phyloP scores from a whole-genome alignment of 2,329 filamentous ascomycete genomes.

The Ascosphaera apis region DNA sequence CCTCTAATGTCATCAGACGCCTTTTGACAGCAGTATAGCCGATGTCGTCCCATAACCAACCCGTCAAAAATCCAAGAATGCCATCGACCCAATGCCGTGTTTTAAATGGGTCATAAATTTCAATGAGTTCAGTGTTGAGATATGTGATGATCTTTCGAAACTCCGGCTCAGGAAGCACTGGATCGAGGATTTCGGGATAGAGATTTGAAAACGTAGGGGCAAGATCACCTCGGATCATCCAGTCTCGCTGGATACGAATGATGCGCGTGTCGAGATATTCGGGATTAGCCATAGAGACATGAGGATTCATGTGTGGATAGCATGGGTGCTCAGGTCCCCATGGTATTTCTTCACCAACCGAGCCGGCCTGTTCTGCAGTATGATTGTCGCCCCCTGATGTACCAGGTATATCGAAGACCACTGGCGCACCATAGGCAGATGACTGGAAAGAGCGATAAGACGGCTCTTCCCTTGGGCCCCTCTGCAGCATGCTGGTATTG shows the following conservation, averaged over 20 bases:
- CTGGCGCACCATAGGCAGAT: background rate
- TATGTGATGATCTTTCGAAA: constrained; percentile 64
- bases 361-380: constrained; percentile 5
- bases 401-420: background rate
- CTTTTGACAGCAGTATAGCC: constrained; percentile 56
- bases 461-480: too few species aligned
- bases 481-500: too few species aligned
- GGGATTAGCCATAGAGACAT: constrained; percentile 55
- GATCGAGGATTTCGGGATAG: constrained; percentile 88
- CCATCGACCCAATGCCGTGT: constrained; percentile 59
- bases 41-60: constrained; percentile 87
- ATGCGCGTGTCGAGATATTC: constrained; percentile 63
- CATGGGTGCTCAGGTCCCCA: constrained; percentile 93
- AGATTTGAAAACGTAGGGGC: constrained; percentile 86
- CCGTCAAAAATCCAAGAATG: constrained; percentile 56
- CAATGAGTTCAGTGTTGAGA: constrained; percentile 53
- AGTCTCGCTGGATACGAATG: constrained; percentile 78
- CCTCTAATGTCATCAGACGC: constrained; percentile 46
- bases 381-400: background rate
- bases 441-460: background rate
- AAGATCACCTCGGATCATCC: constrained; percentile 70
- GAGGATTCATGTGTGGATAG: constrained; percentile 78
- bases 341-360: constrained; percentile 34
- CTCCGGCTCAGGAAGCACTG: constrained; percentile 61
- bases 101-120: constrained; percentile 60